These are phyloP conservation scores for Tephrocybe sp. DNA, from an alignment of 768 basidiomycete species.

Conservation along the genomic window DNA sequence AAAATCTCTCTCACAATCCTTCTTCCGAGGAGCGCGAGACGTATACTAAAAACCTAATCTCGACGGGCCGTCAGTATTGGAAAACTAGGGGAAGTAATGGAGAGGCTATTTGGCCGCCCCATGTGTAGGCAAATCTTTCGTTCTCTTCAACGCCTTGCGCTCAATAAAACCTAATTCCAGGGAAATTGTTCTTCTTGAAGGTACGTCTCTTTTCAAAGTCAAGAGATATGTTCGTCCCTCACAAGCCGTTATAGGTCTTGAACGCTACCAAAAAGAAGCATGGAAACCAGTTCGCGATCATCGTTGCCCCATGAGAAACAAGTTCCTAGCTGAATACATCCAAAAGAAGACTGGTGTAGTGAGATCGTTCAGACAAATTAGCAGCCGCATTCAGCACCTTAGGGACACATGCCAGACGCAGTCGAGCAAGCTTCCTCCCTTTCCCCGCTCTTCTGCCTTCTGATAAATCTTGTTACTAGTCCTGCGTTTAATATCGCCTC, in stretches of 20 bases:
- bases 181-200: slow-evolving; percentile 56
- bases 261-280: slow-evolving; percentile 48
- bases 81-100: slow-evolving; percentile 46
- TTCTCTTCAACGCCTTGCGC: not conserved
- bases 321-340: slow-evolving; percentile 63
- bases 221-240: not conserved
- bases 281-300: slow-evolving; percentile 46
- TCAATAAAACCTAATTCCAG: slow-evolving; percentile 12
- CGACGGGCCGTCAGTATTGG: slow-evolving; percentile 51
- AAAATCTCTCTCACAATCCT: slow-evolving; percentile 40
- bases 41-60: slow-evolving; percentile 34
- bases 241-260: slow-evolving; percentile 34
- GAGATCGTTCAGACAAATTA: slow-evolving; percentile 58
- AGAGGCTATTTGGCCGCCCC: slow-evolving; percentile 62
- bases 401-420: slow-evolving; percentile 48
- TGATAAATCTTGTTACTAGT: slow-evolving; percentile 17
- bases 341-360: slow-evolving; percentile 47
- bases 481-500: slow-evolving; percentile 29
- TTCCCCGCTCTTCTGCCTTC: not conserved
- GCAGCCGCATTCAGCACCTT: slow-evolving; percentile 57
- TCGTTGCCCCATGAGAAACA: slow-evolving; percentile 61
- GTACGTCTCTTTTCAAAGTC: slow-evolving; percentile 23
- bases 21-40: slow-evolving; percentile 34
- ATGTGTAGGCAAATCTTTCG: slow-evolving; percentile 29
- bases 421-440: slow-evolving; percentile 1